These are phyloP conservation scores for Skeletonema costatum DNA, from an alignment of 108 stramenopile species.

Conservation along the genomic window DNA sequence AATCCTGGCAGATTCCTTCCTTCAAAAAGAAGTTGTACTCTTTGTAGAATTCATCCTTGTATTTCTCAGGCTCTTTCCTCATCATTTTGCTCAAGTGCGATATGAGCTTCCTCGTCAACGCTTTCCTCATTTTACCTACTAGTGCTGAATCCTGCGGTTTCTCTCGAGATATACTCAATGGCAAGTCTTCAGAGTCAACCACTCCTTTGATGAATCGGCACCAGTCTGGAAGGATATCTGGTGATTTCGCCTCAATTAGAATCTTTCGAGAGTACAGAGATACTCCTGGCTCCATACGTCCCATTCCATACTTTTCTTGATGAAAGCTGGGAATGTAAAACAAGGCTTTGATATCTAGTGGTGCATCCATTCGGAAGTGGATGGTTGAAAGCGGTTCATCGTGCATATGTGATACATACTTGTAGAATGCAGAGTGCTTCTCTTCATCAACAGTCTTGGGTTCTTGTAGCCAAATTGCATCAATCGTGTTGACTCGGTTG, in stretches of 20 bases:
- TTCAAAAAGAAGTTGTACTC: constrained; percentile 97
- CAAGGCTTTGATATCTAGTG: constrained; percentile 96
- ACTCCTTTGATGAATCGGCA: constrained; percentile 94
- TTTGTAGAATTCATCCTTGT: constrained; percentile 86
- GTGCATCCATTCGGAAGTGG: constrained; percentile 98
- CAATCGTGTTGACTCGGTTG: constrained; percentile 93
- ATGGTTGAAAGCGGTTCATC: constrained; percentile 83
- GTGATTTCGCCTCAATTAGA: constrained; percentile 92
- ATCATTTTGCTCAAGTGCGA: constrained; percentile 81
- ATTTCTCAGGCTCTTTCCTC: constrained; percentile 90
- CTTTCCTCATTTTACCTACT: constrained; percentile 86
- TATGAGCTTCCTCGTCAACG: constrained; percentile 90
- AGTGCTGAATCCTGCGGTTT: constrained; percentile 97
- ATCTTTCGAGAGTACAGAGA: constrained; percentile 94
- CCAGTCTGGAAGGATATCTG: constrained; percentile 98
- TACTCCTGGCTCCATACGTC: constrained; percentile 97
- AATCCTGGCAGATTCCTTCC: constrained; percentile 96
- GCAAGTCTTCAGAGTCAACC: constrained; percentile 99
- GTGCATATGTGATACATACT: constrained; percentile 89
- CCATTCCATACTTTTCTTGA: constrained; percentile 98
- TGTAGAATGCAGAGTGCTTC: constrained; percentile 95
- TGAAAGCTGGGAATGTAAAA: constrained; percentile 96
- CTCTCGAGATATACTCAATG: constrained; percentile 94
- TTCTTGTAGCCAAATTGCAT: constrained; percentile 94
- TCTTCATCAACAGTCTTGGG: constrained; percentile 90